A percentile compares a stretch with the other conserved stretches of the same genome.
Conservation (phyloP, 1,284 basidiomycete species). For the Thelephora terrestris region DNA sequence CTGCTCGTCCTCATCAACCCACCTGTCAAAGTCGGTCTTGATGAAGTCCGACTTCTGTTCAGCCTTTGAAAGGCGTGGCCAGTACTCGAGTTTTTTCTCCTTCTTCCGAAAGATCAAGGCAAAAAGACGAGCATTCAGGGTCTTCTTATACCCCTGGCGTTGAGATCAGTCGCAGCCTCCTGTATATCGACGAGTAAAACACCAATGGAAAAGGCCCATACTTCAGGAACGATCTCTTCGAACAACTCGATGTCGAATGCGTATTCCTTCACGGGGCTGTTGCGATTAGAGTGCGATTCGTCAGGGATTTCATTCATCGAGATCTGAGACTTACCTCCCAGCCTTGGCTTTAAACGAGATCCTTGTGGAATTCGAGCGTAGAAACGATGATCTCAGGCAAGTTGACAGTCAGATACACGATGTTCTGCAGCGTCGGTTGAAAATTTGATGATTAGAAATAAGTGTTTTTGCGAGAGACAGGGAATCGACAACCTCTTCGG, state of each 20-base stretch:
- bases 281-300: no score
- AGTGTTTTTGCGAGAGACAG: constrained; percentile 8
- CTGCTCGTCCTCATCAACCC: constrained; percentile 95
- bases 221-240: constrained; percentile 66
- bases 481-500: constrained; percentile 50
- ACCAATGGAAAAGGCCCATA: constrained; percentile 22
- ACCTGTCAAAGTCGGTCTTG: constrained; percentile 89
- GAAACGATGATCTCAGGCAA: constrained; percentile 70
- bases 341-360: no score
- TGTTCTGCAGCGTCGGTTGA: constrained; percentile 64
- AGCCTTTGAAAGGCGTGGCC: constrained; percentile 85
- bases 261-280: constrained; percentile 49
- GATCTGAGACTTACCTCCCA: no score
- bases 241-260: constrained; percentile 68
- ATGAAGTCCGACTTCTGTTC: constrained; percentile 71
- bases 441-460: constrained; percentile 2
- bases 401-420: constrained; percentile 78
- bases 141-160: constrained; percentile 52
- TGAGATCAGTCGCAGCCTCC: not conserved
- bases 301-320: no score
- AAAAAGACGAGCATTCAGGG: constrained; percentile 58
- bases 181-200: not conserved
- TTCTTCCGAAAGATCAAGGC: constrained; percentile 73
- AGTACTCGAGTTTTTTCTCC: constrained; percentile 65
- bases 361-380: no score